Conservation (phyloP, 139 green algal species). For the Chlamydomonas sp. region DNA sequence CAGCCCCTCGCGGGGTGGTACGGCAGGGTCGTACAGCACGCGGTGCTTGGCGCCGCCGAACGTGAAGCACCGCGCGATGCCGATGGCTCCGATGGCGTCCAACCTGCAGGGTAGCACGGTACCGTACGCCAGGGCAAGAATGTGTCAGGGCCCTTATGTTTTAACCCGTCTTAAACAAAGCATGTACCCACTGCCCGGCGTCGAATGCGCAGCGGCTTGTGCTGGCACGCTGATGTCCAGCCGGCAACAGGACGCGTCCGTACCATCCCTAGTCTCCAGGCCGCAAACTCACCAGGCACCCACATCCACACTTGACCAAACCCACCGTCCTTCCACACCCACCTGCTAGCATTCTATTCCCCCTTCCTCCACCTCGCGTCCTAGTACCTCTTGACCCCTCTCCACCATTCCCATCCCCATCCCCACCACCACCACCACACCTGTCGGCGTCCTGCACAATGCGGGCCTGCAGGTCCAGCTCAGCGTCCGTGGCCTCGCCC, state of each 20-base stretch:
- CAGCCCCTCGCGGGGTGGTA: slow-evolving; percentile 51
- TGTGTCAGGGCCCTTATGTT: not conserved
- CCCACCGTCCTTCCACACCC: too few relatives aligned
- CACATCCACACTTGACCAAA: too few relatives aligned
- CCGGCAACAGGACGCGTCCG: not conserved
- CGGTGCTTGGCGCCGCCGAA: slow-evolving; percentile 68
- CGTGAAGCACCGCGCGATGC: slow-evolving; percentile 85
- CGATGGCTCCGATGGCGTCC: slow-evolving; percentile 85
- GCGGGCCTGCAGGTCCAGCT: slow-evolving; percentile 37
- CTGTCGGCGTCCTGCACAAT: slow-evolving; percentile 84
- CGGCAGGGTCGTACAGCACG: slow-evolving; percentile 68
- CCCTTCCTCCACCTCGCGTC: too few relatives aligned
- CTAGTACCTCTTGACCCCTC: not conserved
- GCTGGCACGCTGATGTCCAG: not conserved
- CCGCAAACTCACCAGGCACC: too few relatives aligned
- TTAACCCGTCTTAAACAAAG: not conserved
- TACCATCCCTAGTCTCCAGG: too few relatives aligned
- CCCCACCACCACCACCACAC: slow-evolving; percentile 5
- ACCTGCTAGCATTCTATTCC: too few relatives aligned
- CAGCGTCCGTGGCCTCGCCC: not conserved
- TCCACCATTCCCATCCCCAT: not conserved
- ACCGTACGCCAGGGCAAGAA: not conserved
- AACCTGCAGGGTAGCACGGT: slow-evolving; percentile 55
- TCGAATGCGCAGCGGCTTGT: too few relatives aligned
- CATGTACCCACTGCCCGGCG: too few relatives aligned